Base-by-base conservation (phyloP, 768 basidiomycete species). In the Psilocybe tampanensis region DNA sequence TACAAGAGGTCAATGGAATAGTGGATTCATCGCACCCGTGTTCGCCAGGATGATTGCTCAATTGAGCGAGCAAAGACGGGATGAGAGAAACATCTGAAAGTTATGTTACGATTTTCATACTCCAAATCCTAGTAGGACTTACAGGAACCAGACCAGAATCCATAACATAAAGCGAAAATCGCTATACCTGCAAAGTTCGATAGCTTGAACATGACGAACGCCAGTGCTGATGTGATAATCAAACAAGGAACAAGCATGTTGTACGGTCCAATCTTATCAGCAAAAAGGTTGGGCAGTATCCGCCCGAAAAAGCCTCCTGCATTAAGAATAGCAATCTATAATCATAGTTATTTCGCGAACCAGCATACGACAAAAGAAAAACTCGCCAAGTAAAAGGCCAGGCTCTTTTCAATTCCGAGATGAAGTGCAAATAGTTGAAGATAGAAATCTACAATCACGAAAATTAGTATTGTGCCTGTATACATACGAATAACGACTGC, bases 61-160 rank as follows among this genome's bases (percentile, higher is more conserved):
- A 60, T 42, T 75, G 73, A 4, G 70, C 72, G 6, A 79, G 66
- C 42, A 79, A 55, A 0, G 76, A 72, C 0, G 78, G 77, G 36
- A 75, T 72, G 2, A 77, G 66, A 6, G 74, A 75, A 18, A 78
- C 71, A 58, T 78, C 78, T 65, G 22, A 13, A 42, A 9, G 9
- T 3, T 21, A 41, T 15, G 17, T 17, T 23, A 24, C 17, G 2
- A n/a, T 13, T 15, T 19, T 29, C 13, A 21, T 2, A 15, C 32
- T 32, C 2, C 33, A 8, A 19, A 12, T 15, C 17, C 8, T 53
- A 6, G 61, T 59, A 19, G 50, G 36, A 72, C 78, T 58, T 59
- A 84, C 83, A 81, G 36, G 79, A 77, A 12, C 83, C 83, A 47
- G 80, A 81, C 68, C 77, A 77, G 65, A 81, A 80, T 3, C 84